Percentiles rank a stretch among this genome's conserved stretches.
Conservation (phyloP, 163 green algal species). For the Prototheca wickerhamii region DNA sequence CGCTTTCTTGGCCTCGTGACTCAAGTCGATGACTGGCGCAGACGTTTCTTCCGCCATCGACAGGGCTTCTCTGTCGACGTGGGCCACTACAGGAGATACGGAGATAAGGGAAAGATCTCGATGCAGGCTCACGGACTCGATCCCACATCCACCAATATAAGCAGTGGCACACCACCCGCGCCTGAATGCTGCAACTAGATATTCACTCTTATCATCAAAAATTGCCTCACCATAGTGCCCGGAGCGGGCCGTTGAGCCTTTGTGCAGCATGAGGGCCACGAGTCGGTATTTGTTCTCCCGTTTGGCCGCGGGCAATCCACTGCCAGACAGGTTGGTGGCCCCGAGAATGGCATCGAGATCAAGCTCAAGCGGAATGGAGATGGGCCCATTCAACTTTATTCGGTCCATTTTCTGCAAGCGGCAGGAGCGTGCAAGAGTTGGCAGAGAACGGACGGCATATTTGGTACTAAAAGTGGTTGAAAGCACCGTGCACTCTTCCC, state of each 20-base stretch:
- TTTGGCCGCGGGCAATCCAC: background rate
- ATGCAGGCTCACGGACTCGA: background rate
- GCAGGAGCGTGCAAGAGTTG: background rate
- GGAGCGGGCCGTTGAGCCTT: slow-evolving; percentile 54
- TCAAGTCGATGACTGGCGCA: background rate
- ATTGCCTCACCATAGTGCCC: slow-evolving; percentile 62
- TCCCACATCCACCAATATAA: background rate
- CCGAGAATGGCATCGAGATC: slow-evolving; percentile 37
- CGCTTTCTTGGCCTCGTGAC: background rate
- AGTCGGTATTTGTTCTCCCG: slow-evolving; percentile 49
- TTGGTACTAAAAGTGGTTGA: background rate
- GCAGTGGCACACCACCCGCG: too few species aligned
- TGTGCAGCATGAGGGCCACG: slow-evolving; percentile 72
- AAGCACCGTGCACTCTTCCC: background rate
- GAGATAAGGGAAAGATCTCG: background rate
- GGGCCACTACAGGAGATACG: background rate
- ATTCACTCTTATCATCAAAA: background rate
- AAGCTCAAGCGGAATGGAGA: slow-evolving; percentile 57
- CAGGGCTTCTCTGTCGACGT: background rate
- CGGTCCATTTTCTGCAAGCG: slow-evolving; percentile 61
- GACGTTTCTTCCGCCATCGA: background rate
- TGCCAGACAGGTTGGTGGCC: background rate
- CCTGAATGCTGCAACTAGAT: background rate
- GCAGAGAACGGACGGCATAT: background rate
- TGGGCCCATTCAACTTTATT: slow-evolving; percentile 63